These are phyloP conservation scores for Coniosporium tulheliwenetii DNA, from an alignment of 2,329 filamentous ascomycete genomes.

Conservation along the genomic window DNA sequence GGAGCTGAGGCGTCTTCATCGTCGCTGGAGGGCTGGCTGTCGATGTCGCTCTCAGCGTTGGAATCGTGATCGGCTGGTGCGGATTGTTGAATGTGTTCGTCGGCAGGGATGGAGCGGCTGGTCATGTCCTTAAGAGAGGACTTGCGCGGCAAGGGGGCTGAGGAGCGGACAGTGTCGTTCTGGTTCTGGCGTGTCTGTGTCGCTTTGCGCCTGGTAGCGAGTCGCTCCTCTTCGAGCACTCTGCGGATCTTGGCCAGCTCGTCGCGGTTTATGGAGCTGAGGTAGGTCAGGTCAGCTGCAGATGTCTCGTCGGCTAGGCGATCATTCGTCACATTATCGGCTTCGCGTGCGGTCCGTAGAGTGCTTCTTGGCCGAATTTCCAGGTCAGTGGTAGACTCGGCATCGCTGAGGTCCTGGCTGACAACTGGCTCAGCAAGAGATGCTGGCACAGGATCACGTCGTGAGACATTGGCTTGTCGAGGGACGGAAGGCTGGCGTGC, in stretches of 20 bases:
- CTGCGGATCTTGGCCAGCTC: constrained; percentile 39
- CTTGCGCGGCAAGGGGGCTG: constrained; percentile 30
- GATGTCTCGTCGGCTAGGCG: background rate
- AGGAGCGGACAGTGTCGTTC: constrained; percentile 24
- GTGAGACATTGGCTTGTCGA: too few relatives aligned
- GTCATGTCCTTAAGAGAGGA: constrained; percentile 39
- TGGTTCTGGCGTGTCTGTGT: constrained; percentile 9
- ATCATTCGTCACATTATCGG: too few relatives aligned
- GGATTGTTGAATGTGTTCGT: constrained; percentile 16
- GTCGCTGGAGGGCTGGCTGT: constrained; percentile 10
- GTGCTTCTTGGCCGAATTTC: constrained; percentile 2
- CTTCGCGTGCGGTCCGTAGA: too few relatives aligned
- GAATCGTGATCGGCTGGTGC: constrained; percentile 6
- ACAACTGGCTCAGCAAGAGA: background rate
- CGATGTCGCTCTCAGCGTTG: constrained; percentile 10
- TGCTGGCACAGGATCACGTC: background rate
- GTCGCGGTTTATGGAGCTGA: constrained; percentile 37
- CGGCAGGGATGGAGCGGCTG: constrained; percentile 15
- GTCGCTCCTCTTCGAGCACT: constrained; percentile 37
- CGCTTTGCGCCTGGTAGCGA: constrained; percentile 20
- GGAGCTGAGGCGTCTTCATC: constrained; percentile 11
- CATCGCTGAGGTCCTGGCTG: constrained; percentile 7
- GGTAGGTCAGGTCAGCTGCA: constrained; percentile 29
- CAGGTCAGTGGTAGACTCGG: constrained; percentile 8
- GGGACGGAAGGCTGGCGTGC: constrained; percentile 1